Evolutionary conservation across 441 rosid species (phyloP).

Genomic region (Corymbia calophylla): DNA sequence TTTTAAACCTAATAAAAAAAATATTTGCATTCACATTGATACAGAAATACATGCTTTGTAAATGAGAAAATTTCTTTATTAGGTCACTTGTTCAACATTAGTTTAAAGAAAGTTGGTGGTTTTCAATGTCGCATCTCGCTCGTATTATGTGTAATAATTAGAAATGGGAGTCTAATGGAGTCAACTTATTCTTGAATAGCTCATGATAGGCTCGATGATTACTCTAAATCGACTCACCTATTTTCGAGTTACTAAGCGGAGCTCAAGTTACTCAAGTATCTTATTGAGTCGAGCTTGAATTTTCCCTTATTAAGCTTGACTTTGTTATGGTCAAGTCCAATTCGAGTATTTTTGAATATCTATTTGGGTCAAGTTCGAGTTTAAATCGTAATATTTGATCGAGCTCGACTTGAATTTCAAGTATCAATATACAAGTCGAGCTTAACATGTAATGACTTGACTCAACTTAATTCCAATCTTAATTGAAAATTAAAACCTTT

Average conservation of each 20-base stretch:
- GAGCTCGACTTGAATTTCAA: not conserved
- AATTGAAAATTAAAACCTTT: too few relatives aligned
- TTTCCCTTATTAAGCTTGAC: not conserved
- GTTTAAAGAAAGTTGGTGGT: not conserved
- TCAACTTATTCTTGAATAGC: not conserved
- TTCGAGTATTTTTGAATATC: not conserved
- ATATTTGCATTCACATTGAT: not conserved
- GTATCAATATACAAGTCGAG: not conserved
- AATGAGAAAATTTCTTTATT: not conserved
- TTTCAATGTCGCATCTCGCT: not conserved
- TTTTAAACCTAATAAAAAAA: not conserved
- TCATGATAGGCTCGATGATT: not conserved
- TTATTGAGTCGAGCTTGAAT: not conserved
- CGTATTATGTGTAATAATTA: not conserved
- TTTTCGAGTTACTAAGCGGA: rapidly evolving
- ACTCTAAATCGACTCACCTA: not conserved
- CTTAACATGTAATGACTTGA: not conserved
- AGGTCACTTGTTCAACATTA: not conserved
- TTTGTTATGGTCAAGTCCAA: not conserved
- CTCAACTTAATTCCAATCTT: not conserved
- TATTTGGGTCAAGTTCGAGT: not conserved
- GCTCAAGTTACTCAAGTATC: not conserved
- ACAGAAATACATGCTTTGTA: not conserved
- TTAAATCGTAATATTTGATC: not conserved
- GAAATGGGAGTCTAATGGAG: rapidly evolving